These are phyloP conservation scores for Cenococcum geophilum DNA, from an alignment of 495 filamentous ascomycete genomes.

Conservation along the genomic window DNA sequence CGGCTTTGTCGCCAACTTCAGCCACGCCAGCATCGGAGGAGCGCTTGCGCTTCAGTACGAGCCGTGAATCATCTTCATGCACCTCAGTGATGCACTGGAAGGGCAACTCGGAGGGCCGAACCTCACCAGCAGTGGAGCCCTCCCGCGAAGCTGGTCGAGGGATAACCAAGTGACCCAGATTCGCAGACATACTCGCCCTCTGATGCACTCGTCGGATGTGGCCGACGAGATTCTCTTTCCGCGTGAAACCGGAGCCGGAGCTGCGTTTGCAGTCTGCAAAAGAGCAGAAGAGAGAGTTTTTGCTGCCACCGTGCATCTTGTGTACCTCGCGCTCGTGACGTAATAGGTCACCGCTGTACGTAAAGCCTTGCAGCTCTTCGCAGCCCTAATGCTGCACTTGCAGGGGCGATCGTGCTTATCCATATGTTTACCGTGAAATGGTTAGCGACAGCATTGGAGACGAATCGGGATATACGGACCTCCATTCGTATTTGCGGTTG, in stretches of 20 bases:
- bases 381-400: conserved; percentile 70
- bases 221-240: conserved; percentile 82
- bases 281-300: conserved; percentile 71
- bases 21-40: conserved; percentile 21
- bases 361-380: conserved; percentile 87
- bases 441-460: conserved; percentile 10
- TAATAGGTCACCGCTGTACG: conserved; percentile 80
- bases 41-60: conserved; percentile 46
- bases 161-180: too few relatives aligned
- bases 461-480: conserved; percentile 61
- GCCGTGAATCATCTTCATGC: conserved; percentile 16
- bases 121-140: too few relatives aligned
- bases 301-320: conserved; percentile 73
- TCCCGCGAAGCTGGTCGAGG: conserved; percentile 18
- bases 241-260: conserved; percentile 69
- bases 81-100: too few relatives aligned
- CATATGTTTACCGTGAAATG: conserved; percentile 73
- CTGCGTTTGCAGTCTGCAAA: conserved; percentile 72
- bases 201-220: conserved; percentile 69
- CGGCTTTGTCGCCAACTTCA: conserved; percentile 42
- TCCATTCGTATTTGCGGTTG: conserved; percentile 84
- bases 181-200: conserved; percentile 15
- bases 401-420: conserved; percentile 94
- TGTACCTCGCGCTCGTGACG: conserved; percentile 90
- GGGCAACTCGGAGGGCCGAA: too few relatives aligned